Percentiles rank a stretch among this genome's conserved stretches.
These are phyloP conservation scores for Liriodendron chinense DNA, from an alignment of 164 flowering plant genomes.

Conservation along the genomic window DNA sequence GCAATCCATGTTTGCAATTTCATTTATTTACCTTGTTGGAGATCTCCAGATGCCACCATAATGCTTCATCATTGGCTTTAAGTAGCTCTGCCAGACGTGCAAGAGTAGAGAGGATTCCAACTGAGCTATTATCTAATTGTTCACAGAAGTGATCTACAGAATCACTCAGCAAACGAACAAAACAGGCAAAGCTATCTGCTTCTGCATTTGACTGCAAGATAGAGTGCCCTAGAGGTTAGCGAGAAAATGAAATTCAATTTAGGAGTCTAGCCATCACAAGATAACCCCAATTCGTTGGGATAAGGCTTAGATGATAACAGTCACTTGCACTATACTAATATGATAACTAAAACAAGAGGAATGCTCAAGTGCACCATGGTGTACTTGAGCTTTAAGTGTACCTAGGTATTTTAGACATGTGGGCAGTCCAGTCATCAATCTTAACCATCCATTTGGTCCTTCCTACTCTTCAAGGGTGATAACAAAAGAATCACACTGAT, in stretches of 20 bases:
- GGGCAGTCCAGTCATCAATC: too few relatives aligned
- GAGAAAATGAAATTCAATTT: background rate
- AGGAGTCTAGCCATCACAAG: background rate
- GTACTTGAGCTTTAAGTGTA: too few relatives aligned
- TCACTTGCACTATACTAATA: too few relatives aligned
- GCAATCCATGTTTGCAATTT: background rate
- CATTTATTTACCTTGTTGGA: slow-evolving; percentile 38
- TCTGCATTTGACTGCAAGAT: slow-evolving; percentile 60
- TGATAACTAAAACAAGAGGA: too few relatives aligned
- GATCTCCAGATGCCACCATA: slow-evolving; percentile 69
- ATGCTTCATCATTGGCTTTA: slow-evolving; percentile 54
- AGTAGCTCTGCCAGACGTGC: slow-evolving; percentile 51
- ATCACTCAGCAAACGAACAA: slow-evolving; percentile 64
- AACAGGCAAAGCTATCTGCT: slow-evolving; percentile 77
- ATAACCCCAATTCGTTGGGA: too few relatives aligned
- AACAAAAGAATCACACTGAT: too few relatives aligned
- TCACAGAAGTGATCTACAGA: slow-evolving; percentile 76
- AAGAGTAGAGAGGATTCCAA: slow-evolving; percentile 64
- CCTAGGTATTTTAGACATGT: too few relatives aligned
- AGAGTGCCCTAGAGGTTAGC: background rate
- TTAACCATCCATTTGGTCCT: too few relatives aligned
- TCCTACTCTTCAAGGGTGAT: too few relatives aligned
- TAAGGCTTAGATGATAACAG: too few relatives aligned
- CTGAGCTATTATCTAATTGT: slow-evolving; percentile 60
- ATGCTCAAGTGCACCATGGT: too few relatives aligned